Conservation (phyloP, 306 rosid species). For the Luffa aegyptiaca region DNA sequence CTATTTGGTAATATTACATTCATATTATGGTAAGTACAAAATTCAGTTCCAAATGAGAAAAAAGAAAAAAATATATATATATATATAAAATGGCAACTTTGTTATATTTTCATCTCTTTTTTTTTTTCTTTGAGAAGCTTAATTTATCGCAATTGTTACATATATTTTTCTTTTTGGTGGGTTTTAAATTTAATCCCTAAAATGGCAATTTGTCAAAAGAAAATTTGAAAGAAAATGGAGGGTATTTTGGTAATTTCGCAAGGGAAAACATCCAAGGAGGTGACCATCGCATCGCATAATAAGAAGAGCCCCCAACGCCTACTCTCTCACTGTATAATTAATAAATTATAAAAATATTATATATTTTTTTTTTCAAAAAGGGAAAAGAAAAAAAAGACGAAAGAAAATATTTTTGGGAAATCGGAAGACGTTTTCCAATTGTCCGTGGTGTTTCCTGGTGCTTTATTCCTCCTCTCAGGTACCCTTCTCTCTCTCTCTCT, state of each 20-base stretch:
- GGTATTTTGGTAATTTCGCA: background rate
- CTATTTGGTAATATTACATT: background rate
- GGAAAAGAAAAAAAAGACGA: background rate
- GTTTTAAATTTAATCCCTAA: background rate
- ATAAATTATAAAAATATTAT: background rate
- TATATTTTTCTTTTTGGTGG: background rate
- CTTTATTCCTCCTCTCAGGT: conserved; percentile 42
- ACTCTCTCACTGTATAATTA: background rate
- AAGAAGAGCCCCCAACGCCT: conserved; percentile 3
- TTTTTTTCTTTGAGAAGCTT: background rate
- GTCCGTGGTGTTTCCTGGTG: conserved; percentile 4
- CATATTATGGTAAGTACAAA: background rate
- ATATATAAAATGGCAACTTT: background rate
- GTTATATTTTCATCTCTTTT: no score
- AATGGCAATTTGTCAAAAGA: background rate
- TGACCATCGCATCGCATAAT: background rate
- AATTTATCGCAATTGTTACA: no score
- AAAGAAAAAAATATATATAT: background rate
- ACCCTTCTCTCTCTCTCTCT: conserved; percentile 14
- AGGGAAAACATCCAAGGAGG: background rate
- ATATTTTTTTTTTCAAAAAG: background rate
- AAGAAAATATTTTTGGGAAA: background rate
- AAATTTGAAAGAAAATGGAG: background rate
- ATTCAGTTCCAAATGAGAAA: background rate
- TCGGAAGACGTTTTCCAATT: conserved; percentile 9